Evolutionary conservation across 2,329 filamentous ascomycete species (phyloP).

Genomic region (Aureobasidium musti): DNA sequence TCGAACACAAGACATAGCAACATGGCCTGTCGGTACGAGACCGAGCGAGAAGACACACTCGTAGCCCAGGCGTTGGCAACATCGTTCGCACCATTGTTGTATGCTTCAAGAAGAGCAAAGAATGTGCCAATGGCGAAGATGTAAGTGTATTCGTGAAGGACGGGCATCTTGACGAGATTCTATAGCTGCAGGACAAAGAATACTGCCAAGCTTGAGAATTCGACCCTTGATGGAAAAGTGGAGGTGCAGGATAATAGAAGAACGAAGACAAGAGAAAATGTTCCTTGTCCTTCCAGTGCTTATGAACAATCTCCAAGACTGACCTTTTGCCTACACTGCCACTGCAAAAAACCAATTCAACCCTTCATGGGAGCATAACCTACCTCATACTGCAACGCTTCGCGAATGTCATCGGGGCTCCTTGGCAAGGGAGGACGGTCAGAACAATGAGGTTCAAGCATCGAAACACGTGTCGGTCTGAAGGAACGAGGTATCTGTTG

Average conservation of each 20-base stretch:
- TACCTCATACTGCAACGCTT: slow-evolving; percentile 21
- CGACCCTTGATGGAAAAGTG: background rate
- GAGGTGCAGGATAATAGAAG: background rate
- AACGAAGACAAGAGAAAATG: background rate
- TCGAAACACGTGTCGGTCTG: slow-evolving; percentile 16
- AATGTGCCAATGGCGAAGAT: slow-evolving; percentile 65
- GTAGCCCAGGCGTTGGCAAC: slow-evolving; percentile 59
- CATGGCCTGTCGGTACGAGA: slow-evolving; percentile 56
- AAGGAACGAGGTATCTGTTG: background rate
- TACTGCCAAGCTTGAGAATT: background rate
- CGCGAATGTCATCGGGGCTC: slow-evolving; percentile 12
- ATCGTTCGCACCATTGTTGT: slow-evolving; percentile 64
- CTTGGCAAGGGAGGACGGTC: slow-evolving; percentile 5
- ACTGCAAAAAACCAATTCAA: slow-evolving; percentile 22
- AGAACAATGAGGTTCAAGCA: slow-evolving; percentile 25
- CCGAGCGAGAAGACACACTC: slow-evolving; percentile 54
- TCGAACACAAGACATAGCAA: slow-evolving; percentile 54
- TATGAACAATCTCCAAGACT: slow-evolving; percentile 18
- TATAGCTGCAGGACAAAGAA: background rate
- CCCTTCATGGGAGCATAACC: background rate
- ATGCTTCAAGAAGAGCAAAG: slow-evolving; percentile 67
- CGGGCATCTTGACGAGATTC: slow-evolving; percentile 31
- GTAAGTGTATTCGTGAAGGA: slow-evolving; percentile 60
- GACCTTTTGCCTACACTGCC: slow-evolving; percentile 8
- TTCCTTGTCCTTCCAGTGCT: background rate